These are phyloP conservation scores for Irineochytrium annulatum DNA, from an alignment of 192 early-diverging fungal species.

Conservation along the genomic window DNA sequence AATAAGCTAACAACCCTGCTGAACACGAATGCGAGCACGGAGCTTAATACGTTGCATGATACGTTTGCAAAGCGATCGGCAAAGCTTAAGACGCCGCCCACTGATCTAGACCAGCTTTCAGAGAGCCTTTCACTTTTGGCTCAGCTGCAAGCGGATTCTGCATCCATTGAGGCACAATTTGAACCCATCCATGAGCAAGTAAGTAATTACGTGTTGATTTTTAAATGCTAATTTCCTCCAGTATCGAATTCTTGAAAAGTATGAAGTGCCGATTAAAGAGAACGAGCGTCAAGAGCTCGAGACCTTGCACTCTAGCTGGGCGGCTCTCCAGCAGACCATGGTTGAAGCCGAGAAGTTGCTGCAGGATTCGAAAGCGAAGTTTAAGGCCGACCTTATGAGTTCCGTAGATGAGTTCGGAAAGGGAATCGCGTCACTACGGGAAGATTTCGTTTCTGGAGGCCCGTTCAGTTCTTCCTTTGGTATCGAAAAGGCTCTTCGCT, in stretches of 20 bases:
- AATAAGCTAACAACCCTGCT: conserved; percentile 59
- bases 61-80: conserved; percentile 52
- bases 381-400: conserved; percentile 47
- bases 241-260: conserved; percentile 60
- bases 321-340: conserved; percentile 44
- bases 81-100: conserved; percentile 46
- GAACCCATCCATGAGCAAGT: conserved; percentile 51
- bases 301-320: conserved; percentile 41
- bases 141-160: conserved; percentile 46
- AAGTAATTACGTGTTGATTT: neutral
- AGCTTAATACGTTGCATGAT: conserved; percentile 49
- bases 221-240: conserved; percentile 1
- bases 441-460: conserved; percentile 50
- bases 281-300: conserved; percentile 49
- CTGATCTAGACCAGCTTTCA: conserved; percentile 52
- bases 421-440: conserved; percentile 33
- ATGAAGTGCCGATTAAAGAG: conserved; percentile 58
- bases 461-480: conserved; percentile 46
- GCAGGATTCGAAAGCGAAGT: conserved; percentile 56
- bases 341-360: conserved; percentile 46
- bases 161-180: conserved; percentile 54
- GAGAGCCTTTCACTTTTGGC: conserved; percentile 46
- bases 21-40: conserved; percentile 54
- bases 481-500: conserved; percentile 49
- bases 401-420: conserved; percentile 52